Evolutionary conservation across 768 basidiomycete species (phyloP).

Genomic region (Auricularia sp.): DNA sequence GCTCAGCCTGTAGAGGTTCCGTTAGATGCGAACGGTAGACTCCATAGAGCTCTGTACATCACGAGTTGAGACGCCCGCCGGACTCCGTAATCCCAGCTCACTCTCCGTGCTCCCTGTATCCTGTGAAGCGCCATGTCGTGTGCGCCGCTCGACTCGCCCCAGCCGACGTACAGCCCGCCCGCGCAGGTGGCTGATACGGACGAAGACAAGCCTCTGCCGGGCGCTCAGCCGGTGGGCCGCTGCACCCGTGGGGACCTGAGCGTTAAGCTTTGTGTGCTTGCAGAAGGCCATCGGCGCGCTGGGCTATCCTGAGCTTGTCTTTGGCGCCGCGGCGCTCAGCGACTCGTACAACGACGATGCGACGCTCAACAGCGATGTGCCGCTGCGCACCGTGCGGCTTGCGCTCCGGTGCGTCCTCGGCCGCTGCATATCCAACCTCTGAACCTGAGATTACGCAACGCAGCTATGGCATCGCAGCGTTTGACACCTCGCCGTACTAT

Average conservation of each 20-base stretch:
- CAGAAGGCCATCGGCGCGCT: slow-evolving; percentile 20
- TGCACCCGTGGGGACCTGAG: background rate
- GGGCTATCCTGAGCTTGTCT: slow-evolving; percentile 42
- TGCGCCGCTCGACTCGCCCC: slow-evolving; percentile 30
- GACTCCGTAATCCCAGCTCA: background rate
- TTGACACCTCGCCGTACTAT: slow-evolving; percentile 79
- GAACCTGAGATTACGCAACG: background rate
- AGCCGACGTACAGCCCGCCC: slow-evolving; percentile 25
- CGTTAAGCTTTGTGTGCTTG: background rate
- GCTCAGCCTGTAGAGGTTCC: background rate
- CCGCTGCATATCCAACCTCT: background rate
- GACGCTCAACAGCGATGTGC: slow-evolving; percentile 43
- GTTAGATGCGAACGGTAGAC: background rate
- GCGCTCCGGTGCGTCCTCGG: slow-evolving; percentile 52
- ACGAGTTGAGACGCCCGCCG: background rate
- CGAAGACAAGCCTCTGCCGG: slow-evolving; percentile 30
- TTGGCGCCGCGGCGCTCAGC: slow-evolving; percentile 66
- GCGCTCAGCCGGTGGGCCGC: slow-evolving; percentile 26
- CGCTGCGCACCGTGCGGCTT: slow-evolving; percentile 58
- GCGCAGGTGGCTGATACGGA: slow-evolving; percentile 32
- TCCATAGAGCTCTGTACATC: background rate
- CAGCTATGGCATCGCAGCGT: slow-evolving; percentile 72
- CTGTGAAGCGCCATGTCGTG: background rate
- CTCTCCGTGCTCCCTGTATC: background rate
- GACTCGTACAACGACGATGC: slow-evolving; percentile 55